These are phyloP conservation scores for Suhomyces pyralidae DNA, from an alignment of 805 yeast species.

Conservation along the genomic window DNA sequence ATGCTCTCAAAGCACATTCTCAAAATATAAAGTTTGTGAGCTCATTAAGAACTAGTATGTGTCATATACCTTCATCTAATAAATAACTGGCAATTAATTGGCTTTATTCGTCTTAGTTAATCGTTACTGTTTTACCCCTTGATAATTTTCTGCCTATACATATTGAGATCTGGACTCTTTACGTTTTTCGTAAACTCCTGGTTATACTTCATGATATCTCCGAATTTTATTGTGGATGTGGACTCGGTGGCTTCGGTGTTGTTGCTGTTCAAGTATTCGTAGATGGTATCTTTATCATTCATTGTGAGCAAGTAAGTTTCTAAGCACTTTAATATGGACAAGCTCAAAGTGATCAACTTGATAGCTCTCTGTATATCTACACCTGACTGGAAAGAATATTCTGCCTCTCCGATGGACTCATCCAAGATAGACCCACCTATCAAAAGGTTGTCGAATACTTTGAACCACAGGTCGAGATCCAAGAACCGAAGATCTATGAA, in stretches of 20 bases:
- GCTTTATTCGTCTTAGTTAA: too few relatives aligned
- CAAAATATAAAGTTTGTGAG: too few relatives aligned
- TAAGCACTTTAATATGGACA: constrained; percentile 37
- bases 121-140: too few relatives aligned
- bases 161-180: background rate
- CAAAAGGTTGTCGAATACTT: constrained; percentile 49
- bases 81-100: too few relatives aligned
- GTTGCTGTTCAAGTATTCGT: constrained; percentile 14
- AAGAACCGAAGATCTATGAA: constrained; percentile 46
- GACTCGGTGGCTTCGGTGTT: background rate
- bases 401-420: background rate
- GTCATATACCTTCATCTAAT: too few relatives aligned
- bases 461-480: constrained; percentile 50
- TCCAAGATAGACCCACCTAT: constrained; percentile 8
- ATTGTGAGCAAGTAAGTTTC: constrained; percentile 28
- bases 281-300: constrained; percentile 27
- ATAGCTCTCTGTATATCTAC: constrained; percentile 12
- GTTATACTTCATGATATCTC: constrained; percentile 11
- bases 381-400: background rate
- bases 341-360: constrained; percentile 30
- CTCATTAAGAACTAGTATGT: too few relatives aligned
- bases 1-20: too few relatives aligned
- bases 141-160: background rate
- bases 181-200: constrained; percentile 5
- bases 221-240: constrained; percentile 5